Evolutionary conservation across 306 rosid genomes (phyloP).

Genomic region (Fragaria iinumae): DNA sequence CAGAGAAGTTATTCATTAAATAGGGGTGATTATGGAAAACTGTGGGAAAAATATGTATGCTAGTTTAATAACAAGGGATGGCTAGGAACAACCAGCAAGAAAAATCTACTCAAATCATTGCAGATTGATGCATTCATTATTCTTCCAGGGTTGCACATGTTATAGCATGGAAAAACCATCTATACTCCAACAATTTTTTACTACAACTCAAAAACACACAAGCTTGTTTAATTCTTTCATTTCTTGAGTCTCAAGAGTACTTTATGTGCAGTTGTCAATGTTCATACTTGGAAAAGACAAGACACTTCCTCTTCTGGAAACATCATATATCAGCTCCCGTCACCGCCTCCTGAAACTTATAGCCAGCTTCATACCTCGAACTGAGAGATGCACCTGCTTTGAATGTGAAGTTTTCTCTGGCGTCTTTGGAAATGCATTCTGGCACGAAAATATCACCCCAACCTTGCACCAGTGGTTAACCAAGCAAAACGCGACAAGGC

Average conservation of each 20-base stretch:
- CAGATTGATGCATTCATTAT: neutral
- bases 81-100: neutral
- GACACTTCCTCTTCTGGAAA: conserved; percentile 25
- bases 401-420: conserved; percentile 33
- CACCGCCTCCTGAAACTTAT: conserved; percentile 26
- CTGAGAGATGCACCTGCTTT: conserved; percentile 29
- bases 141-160: neutral
- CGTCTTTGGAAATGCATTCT: conserved; percentile 29
- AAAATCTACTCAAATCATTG: neutral
- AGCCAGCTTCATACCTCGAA: conserved; percentile 23
- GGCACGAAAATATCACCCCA: conserved; percentile 32
- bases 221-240: neutral
- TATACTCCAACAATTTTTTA: neutral
- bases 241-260: neutral
- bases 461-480: conserved; percentile 31
- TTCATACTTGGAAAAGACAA: conserved; percentile 32
- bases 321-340: conserved; percentile 24
- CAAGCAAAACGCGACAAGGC: conserved; percentile 27
- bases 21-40: neutral
- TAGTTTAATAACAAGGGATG: neutral
- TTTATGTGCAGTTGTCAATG: conserved; percentile 30
- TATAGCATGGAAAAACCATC: neutral
- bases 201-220: neutral
- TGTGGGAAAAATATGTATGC: neutral
- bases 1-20: neutral